Evolutionary conservation across 2,329 filamentous ascomycete genomes (phyloP).

Genomic region (Clonostachys chloroleuca): DNA sequence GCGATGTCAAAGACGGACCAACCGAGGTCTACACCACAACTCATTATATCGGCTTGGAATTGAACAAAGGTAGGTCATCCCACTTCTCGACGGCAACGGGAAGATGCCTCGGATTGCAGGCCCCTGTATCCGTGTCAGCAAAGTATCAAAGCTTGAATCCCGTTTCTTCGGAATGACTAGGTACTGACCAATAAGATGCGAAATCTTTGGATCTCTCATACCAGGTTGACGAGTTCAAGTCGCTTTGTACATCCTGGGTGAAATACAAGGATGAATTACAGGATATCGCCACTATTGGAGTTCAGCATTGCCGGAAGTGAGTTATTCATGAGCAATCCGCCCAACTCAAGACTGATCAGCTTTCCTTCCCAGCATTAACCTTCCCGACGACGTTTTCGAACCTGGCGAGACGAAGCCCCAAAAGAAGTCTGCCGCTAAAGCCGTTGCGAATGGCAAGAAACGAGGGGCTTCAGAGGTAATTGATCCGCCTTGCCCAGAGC

Average conservation of each 20-base stretch:
- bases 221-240: slow-evolving; percentile 83
- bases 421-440: slow-evolving; percentile 43
- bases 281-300: slow-evolving; percentile 55
- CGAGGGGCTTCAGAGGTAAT: slow-evolving; percentile 42
- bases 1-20: slow-evolving; percentile 13
- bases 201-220: slow-evolving; percentile 74
- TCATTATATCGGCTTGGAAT: slow-evolving; percentile 86
- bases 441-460: slow-evolving; percentile 36
- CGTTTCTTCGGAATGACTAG: too few relatives aligned
- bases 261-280: slow-evolving; percentile 73
- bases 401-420: slow-evolving; percentile 71
- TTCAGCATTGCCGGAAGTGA: slow-evolving; percentile 85
- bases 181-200: slow-evolving; percentile 44
- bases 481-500: slow-evolving; percentile 10
- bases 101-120: too few relatives aligned
- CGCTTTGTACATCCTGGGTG: slow-evolving; percentile 71
- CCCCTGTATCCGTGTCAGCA: too few relatives aligned
- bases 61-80: slow-evolving; percentile 61
- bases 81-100: too few relatives aligned
- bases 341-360: neutral
- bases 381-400: slow-evolving; percentile 87
- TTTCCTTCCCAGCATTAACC: slow-evolving; percentile 58
- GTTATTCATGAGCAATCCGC: slow-evolving; percentile 18
- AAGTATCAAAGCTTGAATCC: neutral
- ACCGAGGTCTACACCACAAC: slow-evolving; percentile 74